Conservation (phyloP, 2,329 filamentous ascomycete genomes). For the Colletotrichum viniferum region DNA sequence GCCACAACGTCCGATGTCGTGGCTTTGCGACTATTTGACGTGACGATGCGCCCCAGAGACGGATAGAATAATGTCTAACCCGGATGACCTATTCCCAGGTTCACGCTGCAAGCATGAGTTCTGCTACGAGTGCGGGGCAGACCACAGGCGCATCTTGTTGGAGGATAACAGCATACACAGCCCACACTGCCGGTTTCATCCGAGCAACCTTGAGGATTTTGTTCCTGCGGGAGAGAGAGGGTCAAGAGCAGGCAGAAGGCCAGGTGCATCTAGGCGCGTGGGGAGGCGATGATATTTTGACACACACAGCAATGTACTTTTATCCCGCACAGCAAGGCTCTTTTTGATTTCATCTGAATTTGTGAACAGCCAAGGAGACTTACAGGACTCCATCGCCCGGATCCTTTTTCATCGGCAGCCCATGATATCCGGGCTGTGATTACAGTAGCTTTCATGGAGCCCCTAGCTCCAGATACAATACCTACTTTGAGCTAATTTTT, state of each 20-base stretch:
- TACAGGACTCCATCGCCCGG: background rate
- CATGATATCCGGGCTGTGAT: background rate
- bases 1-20: constrained; percentile 22
- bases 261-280: background rate
- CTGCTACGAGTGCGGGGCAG: constrained; percentile 41
- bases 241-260: background rate
- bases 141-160: constrained; percentile 33
- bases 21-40: background rate
- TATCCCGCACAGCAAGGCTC: background rate
- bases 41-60: background rate
- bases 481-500: background rate
- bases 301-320: background rate
- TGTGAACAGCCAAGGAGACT: fast-evolving
- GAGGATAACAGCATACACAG: constrained; percentile 37
- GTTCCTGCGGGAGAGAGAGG: background rate
- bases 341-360: background rate
- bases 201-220: constrained; percentile 20
- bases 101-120: constrained; percentile 32
- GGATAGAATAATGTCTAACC: background rate
- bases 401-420: background rate
- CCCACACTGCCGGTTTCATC: constrained; percentile 33
- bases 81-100: constrained; percentile 23
- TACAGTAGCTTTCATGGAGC: background rate
- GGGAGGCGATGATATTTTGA: background rate
- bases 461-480: background rate